phyloP scores from a whole-genome alignment of 495 filamentous ascomycete species.

The Daldinia vernicosa region DNA sequence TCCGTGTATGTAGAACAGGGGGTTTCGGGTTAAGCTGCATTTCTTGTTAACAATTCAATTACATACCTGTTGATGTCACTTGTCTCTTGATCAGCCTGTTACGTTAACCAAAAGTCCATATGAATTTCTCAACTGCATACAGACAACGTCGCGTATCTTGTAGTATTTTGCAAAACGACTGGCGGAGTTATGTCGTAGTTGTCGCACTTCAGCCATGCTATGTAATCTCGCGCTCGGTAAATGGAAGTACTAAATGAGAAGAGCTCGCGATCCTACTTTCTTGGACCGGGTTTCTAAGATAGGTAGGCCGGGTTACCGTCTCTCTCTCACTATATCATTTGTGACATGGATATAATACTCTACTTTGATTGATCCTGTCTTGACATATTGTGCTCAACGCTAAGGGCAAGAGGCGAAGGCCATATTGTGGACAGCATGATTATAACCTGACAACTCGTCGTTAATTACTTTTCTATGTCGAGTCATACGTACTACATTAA shows the following conservation, averaged over 20 bases:
- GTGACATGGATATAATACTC: constrained; percentile 3
- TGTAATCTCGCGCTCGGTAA: constrained; percentile 17
- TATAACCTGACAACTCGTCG: background rate
- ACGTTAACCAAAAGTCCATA: constrained; percentile 12
- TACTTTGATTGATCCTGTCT: background rate
- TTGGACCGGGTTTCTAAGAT: background rate
- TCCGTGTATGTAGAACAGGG: constrained; percentile 28
- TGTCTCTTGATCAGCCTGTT: constrained; percentile 26
- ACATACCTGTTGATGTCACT: constrained; percentile 33
- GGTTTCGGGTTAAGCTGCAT: constrained; percentile 23
- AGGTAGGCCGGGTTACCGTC: background rate
- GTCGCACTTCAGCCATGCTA: background rate
- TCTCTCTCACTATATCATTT: background rate
- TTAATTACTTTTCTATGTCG: background rate
- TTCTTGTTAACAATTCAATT: constrained; percentile 18
- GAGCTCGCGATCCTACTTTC: constrained; percentile 13
- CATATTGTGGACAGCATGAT: background rate
- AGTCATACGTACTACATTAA: background rate
- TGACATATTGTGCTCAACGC: background rate
- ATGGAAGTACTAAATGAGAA: constrained; percentile 7
- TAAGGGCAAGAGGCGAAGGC: background rate
- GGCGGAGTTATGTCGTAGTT: constrained; percentile 2
- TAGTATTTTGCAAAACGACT: background rate
- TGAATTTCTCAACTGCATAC: constrained; percentile 10
- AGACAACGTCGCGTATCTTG: constrained; percentile 19